Evolutionary conservation across 305 asterid species (phyloP), one percentile per base, ranked within the genome.

Genomic region (Petunia hybrid): DNA sequence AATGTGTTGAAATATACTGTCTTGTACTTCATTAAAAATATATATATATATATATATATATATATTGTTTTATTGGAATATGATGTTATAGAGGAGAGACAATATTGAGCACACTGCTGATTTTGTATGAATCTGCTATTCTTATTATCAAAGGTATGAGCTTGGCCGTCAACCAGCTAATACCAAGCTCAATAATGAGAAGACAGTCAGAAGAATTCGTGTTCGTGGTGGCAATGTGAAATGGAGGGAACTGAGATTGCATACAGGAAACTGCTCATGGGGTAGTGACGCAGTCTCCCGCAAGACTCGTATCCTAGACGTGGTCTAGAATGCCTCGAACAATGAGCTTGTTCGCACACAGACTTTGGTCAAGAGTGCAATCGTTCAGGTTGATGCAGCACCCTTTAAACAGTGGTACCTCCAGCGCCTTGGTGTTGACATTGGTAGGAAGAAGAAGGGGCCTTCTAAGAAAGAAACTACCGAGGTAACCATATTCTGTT

Each of bases 191-290:
- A 55, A 89, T 38, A 68, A 84, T 83, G 62, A 80, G 81, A 85
- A 91, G 46, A 88, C 90, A 0, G 93, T 91, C 4, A 79, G 93
- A 46, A 87, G 91, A 76, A 63, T 91, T 14, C 87, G 95, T 35
- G 94, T 91, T 39, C 88, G 94, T 22, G 95, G 92, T 59, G 95
- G 94, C 14, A 91, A 91, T 67, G 91, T 91, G 77, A 91, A 91
- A 46, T 91, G 95, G 95, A 85, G 95, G 76, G 95, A 94, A 22
- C 77, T 90, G 87, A 90, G 92, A 78, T 84, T 91, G 88, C 85
- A 89, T 65, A 91, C 94, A 13, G 94, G 96, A 76, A 90, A 91
- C 82, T 91, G 80, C 42, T 88, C 96, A 10, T 91, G 96, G 96
- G 95, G 91, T 8, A 89, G 94, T 66, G 94, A 89, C 64, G 95